Percentiles rank a stretch among this genome's conserved stretches.
Conservation (phyloP, 75 land plant genomes). For the Chamaecyparis obtusa region DNA sequence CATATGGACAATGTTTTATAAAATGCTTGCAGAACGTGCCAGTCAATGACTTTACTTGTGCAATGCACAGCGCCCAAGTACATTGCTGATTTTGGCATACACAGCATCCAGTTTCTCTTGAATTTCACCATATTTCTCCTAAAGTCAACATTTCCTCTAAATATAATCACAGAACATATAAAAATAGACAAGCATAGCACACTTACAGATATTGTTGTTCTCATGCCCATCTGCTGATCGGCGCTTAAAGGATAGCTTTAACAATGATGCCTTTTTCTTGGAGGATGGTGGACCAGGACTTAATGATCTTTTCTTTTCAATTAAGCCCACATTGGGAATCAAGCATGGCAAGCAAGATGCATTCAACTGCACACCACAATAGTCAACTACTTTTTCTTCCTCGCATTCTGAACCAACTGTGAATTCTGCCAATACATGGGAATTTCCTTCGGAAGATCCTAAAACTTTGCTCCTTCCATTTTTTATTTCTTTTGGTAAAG, state of each 20-base stretch:
- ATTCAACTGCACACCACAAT: conserved; percentile 56
- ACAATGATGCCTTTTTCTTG: conserved; percentile 45
- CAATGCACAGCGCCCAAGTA: background rate
- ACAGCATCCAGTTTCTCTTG: background rate
- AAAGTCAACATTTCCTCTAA: background rate
- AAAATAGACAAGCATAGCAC: background rate
- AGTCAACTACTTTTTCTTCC: conserved; percentile 30
- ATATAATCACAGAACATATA: background rate
- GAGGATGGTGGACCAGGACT: conserved; percentile 46
- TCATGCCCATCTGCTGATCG: conserved; percentile 63
- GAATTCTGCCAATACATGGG: background rate
- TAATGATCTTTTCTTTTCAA: conserved; percentile 46
- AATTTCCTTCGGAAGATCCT: background rate
- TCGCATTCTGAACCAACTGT: conserved; percentile 19
- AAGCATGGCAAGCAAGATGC: conserved; percentile 59
- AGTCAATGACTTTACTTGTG: background rate
- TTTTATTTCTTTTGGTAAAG: background rate
- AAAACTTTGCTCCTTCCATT: background rate
- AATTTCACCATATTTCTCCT: background rate
- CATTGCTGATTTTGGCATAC: background rate
- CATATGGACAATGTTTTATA: background rate
- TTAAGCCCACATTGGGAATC: conserved; percentile 28
- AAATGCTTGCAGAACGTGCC: background rate
- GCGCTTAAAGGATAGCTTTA: conserved; percentile 66
- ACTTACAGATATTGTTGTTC: conserved; percentile 38